These are phyloP conservation scores for Pholiota conissans DNA, from an alignment of 768 basidiomycete species.

Conservation along the genomic window DNA sequence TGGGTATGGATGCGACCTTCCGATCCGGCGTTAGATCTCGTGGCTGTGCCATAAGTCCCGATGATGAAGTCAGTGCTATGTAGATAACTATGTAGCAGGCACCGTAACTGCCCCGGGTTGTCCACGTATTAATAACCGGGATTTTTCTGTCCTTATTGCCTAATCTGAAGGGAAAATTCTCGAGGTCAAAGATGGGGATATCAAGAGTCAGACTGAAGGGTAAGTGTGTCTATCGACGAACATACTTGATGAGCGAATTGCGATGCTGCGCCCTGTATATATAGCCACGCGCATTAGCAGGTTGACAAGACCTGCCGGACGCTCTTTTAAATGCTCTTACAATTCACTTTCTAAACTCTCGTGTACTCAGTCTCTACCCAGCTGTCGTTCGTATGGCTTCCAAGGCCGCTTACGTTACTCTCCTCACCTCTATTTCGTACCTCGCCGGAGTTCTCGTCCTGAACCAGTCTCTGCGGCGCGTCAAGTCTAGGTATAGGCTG, in stretches of 20 bases:
- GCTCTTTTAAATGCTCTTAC: conserved; percentile 4
- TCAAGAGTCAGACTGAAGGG: background rate
- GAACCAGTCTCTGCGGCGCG: conserved; percentile 50
- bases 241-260: conserved; percentile 2
- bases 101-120: conserved; percentile 2
- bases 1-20: background rate
- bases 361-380: conserved; percentile 5
- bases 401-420: conserved; percentile 66
- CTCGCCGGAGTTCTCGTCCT: conserved; percentile 67
- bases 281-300: conserved; percentile 3
- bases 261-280: conserved; percentile 5
- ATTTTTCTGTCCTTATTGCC: conserved; percentile 2
- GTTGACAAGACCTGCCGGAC: conserved; percentile 1
- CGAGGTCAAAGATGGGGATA: conserved; percentile 6
- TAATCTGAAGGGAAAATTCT: conserved; percentile 7
- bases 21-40: conserved; percentile 4
- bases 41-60: conserved; percentile 4
- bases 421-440: conserved; percentile 75
- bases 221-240: conserved; percentile 5
- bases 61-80: conserved; percentile 4
- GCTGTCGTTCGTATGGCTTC: conserved; percentile 16
- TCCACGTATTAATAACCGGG: conserved; percentile 1
- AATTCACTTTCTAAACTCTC: conserved; percentile 10
- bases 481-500: conserved; percentile 67
- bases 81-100: background rate